These are phyloP conservation scores for Chrysanthemum lavandulifolium DNA, from an alignment of 129 eudicot species.

Conservation along the genomic window DNA sequence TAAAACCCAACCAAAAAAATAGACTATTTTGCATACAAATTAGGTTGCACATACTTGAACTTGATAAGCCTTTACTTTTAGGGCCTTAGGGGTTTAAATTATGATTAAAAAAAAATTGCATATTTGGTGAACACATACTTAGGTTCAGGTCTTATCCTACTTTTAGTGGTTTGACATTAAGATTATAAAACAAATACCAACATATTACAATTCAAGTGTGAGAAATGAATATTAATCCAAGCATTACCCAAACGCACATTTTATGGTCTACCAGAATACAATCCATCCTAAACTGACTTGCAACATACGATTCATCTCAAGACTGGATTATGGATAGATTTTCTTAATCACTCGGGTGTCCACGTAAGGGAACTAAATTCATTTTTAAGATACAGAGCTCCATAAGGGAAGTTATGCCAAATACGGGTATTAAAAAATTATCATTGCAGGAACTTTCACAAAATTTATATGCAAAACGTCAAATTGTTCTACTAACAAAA, in stretches of 20 bases:
- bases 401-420: slow-evolving; percentile 11
- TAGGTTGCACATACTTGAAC: background rate
- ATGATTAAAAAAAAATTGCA: too few species aligned
- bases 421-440: background rate
- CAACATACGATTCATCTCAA: background rate
- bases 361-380: background rate
- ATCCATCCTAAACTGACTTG: background rate
- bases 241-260: slow-evolving; percentile 1
- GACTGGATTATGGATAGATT: background rate
- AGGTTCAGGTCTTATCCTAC: too few species aligned
- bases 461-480: background rate
- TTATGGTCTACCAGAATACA: background rate
- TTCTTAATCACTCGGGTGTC: background rate
- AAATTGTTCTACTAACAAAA: background rate
- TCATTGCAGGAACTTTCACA: background rate
- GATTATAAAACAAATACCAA: background rate
- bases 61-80: background rate
- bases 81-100: too few species aligned
- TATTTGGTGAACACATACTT: too few species aligned
- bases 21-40: background rate
- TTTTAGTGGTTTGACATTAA: too few species aligned
- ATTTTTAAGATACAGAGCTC: background rate
- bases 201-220: slow-evolving; percentile 6
- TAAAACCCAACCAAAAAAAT: background rate
- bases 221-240: too few species aligned